Evolutionary conservation across 129 eudicot genomes (phyloP), one percentile per base, ranked within the genome.

Genomic region (Pulicaria dysenterica): DNA sequence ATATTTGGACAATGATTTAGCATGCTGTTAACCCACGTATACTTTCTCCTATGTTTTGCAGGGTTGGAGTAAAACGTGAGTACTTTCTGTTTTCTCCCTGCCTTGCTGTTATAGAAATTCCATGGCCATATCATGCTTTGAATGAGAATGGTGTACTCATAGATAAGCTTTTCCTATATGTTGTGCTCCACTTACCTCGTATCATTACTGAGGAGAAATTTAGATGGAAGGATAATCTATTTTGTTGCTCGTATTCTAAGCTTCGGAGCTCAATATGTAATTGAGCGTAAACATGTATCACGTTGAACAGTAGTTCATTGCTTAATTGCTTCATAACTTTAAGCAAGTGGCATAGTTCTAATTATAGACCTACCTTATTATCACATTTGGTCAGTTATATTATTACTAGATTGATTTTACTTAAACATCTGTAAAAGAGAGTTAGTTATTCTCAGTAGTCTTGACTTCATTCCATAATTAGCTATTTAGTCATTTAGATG

Each of bases 41-140:
- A 36, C 62, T 11, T 69, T 66, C 49, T 31, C 50, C 49, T 82
- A 14, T 69, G 34, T 63, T 79, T 72, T 88, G 79, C 92, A 94
- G 98, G 98, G 98, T 62, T 94, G 98, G 98, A 94, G 86, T 72
- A 94, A 94, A 79, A 84, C 87, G 98, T 90, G 79, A 90, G 98
- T 85, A 61, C 68, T 67, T 75, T 34, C 37, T 44, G 10, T 54
- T 40, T 44, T 42, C 3, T 58, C 46, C 19, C 7, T 8, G 45
- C 43, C 7, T 24, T 13, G 62, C 54, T 48, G 16, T 46, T 72
- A 75, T 69, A 56, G 77, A 73, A 54, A 24, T 58, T 51, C 44
- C 40, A 51, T 48, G 69, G 39, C 46, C 73, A 40, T 51, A 6
- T 43, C 43, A 17, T 70, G 61, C 50, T 17, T 43, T 63, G 5